Base-by-base conservation (phyloP, 2,329 filamentous ascomycete species). In the Didymella pinodella region DNA sequence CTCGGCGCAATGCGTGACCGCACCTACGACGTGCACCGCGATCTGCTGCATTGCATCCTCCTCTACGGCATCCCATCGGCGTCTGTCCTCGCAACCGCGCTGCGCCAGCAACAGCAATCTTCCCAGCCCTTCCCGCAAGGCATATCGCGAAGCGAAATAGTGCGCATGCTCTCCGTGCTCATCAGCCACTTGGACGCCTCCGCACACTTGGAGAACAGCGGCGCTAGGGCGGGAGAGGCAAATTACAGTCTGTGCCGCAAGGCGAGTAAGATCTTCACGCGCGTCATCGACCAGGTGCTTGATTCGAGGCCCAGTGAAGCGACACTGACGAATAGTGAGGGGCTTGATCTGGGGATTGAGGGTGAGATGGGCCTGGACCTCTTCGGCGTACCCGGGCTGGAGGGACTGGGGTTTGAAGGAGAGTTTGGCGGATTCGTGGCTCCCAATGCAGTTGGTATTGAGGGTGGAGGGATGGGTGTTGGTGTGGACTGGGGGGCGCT, bases 91-190 rank as follows among this genome's bases (percentile, higher is more conserved):
- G 73, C 71, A 3, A 70, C 64, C 10, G 73, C 71, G 0, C 59
- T 76, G 0, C 65, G 70, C 28, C 68, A 73, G 51, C 73, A 74
- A 3, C 32, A 36, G 7, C 14, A n/a, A n/a, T n/a, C 32, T 8
- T 36, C 16, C 7, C 32, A 36, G 32, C 32, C 32, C 16, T 74
- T 79, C 28, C 74, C 75, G 0, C 65, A 67, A 7, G 66, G 63
- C 1, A 72, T 77, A 2, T 76, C 75, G 0, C 66, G 76, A 18
- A 62, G 72, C 0, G 73, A 75, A 11, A 72, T 78, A 3, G 75
- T 80, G 36, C 77, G 78, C 6, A 75, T 74, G 63, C 57, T 80
- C 0, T 75, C 72, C 31, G 77, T 80, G 0, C 72, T 81, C 16
- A 77, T 79, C 16, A 71, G 69, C 2, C 75, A 79, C 48, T 67